These are phyloP conservation scores for Croton laevigatus DNA, from an alignment of 441 rosid species.

Conservation along the genomic window DNA sequence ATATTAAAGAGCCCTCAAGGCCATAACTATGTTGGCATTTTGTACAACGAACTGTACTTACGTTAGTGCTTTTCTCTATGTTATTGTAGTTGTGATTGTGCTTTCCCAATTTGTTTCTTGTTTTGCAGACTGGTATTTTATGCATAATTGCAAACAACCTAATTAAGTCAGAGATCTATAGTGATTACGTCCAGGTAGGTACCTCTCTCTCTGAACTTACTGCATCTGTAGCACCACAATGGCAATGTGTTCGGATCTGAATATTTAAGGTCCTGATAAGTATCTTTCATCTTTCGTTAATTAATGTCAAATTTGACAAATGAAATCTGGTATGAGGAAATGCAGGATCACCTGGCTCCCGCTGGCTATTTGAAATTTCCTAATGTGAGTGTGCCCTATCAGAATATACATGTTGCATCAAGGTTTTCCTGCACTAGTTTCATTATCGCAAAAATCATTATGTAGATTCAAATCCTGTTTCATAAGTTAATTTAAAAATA, in stretches of 20 bases:
- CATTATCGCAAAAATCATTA: neutral
- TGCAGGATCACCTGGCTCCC: conserved; percentile 77
- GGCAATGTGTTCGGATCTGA: neutral
- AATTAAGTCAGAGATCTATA: conserved; percentile 56
- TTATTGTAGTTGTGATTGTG: conserved; percentile 2
- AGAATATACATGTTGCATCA: neutral
- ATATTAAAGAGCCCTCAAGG: neutral
- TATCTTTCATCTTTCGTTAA: neutral
- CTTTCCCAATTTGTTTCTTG: conserved; percentile 9
- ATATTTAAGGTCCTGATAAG: neutral
- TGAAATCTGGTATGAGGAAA: conserved; percentile 21
- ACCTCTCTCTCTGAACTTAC: conserved; percentile 12
- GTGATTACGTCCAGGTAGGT: conserved; percentile 63
- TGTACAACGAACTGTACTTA: too few species aligned
- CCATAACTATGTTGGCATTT: neutral
- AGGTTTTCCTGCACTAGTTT: neutral
- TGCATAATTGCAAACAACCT: conserved; percentile 51
- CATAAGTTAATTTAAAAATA: neutral
- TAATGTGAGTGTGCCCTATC: conserved; percentile 42
- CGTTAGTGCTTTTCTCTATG: neutral
- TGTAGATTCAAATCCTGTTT: neutral
- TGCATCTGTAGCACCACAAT: neutral
- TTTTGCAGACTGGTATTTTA: conserved; percentile 53
- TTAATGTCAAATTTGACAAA: neutral
- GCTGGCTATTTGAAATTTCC: conserved; percentile 79